Base-by-base conservation (phyloP, 73 alveolate genomes). In the Uronychia setigera region DNA sequence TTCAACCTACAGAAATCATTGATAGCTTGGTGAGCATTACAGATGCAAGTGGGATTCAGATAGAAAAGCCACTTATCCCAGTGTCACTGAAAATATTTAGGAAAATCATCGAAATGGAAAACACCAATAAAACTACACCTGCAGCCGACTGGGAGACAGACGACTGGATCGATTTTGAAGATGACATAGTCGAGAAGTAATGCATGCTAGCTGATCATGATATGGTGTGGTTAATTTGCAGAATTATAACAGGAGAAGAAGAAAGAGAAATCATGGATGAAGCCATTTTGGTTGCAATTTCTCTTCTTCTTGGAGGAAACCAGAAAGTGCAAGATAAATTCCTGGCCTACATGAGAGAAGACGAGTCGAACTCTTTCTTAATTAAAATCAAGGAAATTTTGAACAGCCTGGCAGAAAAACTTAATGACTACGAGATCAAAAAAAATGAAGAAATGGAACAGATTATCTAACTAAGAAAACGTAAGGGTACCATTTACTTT, bases 281-380 rank as follows among this genome's bases (percentile, higher is more conserved):
- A 79, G 91, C 94, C 11, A 34, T 91, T 0, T 80, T 91, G 0
- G 87, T 87, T 0, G 91, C 92, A n/a, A 87, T 91, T 29, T 94
- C 96, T 30, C 77, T 82, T n/a, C 79, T 92, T 30, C 81, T 92
- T 1, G 96, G 96, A 25, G 96, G 96, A 25, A 92, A 92, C 76
- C 33, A 76, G 1, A 58, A 35, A 74, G 58, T 85, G 19, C 88
- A 92, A 67, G 78, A 74, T 79, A 82, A 83, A 30, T 92, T 92
- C 79, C 59, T 33, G 58, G 79, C 79, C 26, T 81, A 82, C 83
- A 83, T 92, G 75, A 28, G 30, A 32, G 81, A 79, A 31, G 96
- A 91, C 77, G n/a, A 59, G 26, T 87, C 79, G 59, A 92, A 92
- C 83, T 33, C 58, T 31, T 88, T 92, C 83, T 81, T 90, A 28